These are phyloP conservation scores for Simplicillium sp. DNA, from an alignment of 2,329 filamentous ascomycete genomes.

Conservation along the genomic window DNA sequence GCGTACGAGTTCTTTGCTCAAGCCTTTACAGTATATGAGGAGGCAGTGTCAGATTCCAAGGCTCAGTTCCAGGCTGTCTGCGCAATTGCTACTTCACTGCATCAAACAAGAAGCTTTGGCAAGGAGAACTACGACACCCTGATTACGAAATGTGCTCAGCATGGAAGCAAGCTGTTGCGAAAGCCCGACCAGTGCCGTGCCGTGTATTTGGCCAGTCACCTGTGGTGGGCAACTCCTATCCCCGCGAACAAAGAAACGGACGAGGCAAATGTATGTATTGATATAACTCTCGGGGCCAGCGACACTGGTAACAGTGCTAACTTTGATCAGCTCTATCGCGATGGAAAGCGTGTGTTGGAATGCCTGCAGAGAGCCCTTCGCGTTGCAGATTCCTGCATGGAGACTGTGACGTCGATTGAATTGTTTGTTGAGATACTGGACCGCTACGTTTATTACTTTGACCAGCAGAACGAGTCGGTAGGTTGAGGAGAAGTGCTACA, in stretches of 20 bases:
- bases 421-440: slow-evolving; percentile 98
- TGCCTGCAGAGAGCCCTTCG: slow-evolving; percentile 91
- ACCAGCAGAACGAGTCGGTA: slow-evolving; percentile 94
- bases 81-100: slow-evolving; percentile 80
- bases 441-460: slow-evolving; percentile 98
- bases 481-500: slow-evolving; percentile 16
- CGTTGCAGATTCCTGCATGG: slow-evolving; percentile 98
- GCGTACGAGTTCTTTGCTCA: slow-evolving; percentile 98
- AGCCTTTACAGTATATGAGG: slow-evolving; percentile 96
- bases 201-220: slow-evolving; percentile 89
- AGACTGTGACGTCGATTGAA: slow-evolving; percentile 92
- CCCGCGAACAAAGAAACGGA: slow-evolving; percentile 70
- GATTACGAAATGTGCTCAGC: slow-evolving; percentile 94
- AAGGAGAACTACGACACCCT: slow-evolving; percentile 98
- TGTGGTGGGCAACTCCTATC: slow-evolving; percentile 95
- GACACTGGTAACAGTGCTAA: slow-evolving; percentile 11
- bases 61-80: slow-evolving; percentile 98
- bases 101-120: slow-evolving; percentile 81
- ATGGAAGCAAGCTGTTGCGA: slow-evolving; percentile 92
- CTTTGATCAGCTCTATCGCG: slow-evolving; percentile 71
- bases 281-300: not conserved
- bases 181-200: slow-evolving; percentile 97
- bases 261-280: slow-evolving; percentile 59
- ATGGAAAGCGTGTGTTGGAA: slow-evolving; percentile 93
- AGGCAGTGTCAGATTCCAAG: slow-evolving; percentile 88